Percentiles rank a stretch among this genome's conserved stretches.
Conservation (phyloP, 768 basidiomycete genomes). For the Suillus lakei region DNA sequence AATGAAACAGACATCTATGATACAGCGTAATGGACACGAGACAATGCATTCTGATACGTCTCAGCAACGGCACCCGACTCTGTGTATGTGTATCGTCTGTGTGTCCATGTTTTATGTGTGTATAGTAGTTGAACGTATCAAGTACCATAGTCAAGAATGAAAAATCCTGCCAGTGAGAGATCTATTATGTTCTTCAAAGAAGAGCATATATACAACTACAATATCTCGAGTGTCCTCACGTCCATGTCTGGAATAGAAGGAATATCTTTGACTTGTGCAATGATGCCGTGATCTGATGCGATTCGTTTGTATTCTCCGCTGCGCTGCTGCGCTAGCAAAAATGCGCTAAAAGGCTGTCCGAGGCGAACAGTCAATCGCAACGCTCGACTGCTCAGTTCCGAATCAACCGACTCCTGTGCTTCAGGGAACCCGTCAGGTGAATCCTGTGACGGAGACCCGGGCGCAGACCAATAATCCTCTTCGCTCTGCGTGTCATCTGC, state of each 20-base stretch:
- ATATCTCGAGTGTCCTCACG: background rate
- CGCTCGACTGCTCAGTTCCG: background rate
- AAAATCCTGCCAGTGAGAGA: no score
- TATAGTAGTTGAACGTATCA: no score
- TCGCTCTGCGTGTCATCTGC: background rate
- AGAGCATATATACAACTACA: background rate
- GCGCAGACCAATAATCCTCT: background rate
- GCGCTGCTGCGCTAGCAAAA: background rate
- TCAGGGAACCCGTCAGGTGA: background rate
- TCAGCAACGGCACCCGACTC: no score
- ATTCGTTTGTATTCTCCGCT: background rate
- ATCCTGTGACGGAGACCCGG: background rate
- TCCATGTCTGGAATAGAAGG: background rate
- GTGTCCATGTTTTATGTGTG: no score
- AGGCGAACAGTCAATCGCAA: background rate
- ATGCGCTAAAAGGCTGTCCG: background rate
- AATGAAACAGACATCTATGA: no score
- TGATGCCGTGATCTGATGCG: background rate
- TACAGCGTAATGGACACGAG: no score
- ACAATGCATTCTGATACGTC: no score
- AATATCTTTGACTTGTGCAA: background rate
- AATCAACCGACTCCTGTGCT: background rate
- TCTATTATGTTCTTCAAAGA: no score
- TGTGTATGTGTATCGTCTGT: no score
- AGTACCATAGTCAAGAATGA: no score